These are phyloP conservation scores for Biancaea sappan DNA, from an alignment of 306 rosid species.

Conservation along the genomic window DNA sequence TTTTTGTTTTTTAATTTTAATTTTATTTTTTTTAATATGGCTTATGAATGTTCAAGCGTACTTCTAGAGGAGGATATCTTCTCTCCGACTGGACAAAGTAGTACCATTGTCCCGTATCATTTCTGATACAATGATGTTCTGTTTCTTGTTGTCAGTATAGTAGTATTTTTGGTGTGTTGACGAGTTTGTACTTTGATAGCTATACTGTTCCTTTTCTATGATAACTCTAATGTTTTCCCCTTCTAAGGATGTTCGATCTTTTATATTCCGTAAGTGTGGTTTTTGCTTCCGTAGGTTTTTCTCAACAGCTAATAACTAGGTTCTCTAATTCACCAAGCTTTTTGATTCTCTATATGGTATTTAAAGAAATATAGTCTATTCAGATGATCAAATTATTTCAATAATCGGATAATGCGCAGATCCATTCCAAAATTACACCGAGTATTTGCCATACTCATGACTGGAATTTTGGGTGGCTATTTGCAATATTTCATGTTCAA, in stretches of 20 bases:
- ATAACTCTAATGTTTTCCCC: neutral
- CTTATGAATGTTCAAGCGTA: slow-evolving; percentile 25
- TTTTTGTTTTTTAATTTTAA: no score
- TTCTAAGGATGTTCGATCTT: neutral
- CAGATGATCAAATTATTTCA: neutral
- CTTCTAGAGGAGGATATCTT: slow-evolving; percentile 10
- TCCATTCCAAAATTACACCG: neutral
- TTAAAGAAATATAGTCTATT: neutral
- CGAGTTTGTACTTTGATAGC: slow-evolving; percentile 1
- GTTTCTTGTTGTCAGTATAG: neutral
- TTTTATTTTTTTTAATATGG: no score
- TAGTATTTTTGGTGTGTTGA: neutral
- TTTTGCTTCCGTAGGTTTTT: neutral
- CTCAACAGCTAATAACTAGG: neutral
- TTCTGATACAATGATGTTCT: neutral
- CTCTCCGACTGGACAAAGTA: slow-evolving; percentile 24
- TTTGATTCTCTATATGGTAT: neutral
- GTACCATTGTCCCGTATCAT: neutral
- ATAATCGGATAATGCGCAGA: neutral
- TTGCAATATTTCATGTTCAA: neutral
- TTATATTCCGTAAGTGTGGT: neutral
- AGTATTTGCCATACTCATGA: neutral
- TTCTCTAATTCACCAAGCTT: neutral
- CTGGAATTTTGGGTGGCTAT: neutral
- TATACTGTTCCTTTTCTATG: neutral